Evolutionary conservation across 306 rosid genomes (phyloP), one percentile per base, ranked within the genome.

Genomic region (Mucuna pruriens): DNA sequence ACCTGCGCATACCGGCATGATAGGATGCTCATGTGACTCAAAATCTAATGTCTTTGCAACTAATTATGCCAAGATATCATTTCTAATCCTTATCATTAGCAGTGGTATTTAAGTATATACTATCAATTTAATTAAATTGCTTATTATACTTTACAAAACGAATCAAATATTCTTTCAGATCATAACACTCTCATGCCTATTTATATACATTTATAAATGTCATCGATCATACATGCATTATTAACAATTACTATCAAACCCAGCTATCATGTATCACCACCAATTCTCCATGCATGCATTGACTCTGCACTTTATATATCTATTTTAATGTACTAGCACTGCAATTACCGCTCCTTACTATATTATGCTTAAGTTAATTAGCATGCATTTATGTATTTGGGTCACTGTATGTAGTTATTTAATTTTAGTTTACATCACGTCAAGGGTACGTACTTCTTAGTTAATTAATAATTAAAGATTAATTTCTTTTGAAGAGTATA

Each of bases 21-120:
- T 85, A 85, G 87, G 88, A 85, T 73, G 81, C 76, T 89, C 95
- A 91, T 93, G 90, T 88, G 91, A 84, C 83, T 82, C 77, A 84
- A 90, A 88, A 88, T 87, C 89, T 75, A 84, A 71, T 81, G 85
- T 86, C 88, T 86, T 85, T 84, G 85, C 75, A 62, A 26, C 90
- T 86, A 86, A 93, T 91, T 85, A 93, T 91, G 84, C 40, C 88
- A 77, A 64, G 17, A 31, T 86, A 85, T 83, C 89, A 80, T 79
- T 80, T 81, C 73, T 83, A 78, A 68, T 79, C 58, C 74, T 40
- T 83, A 88, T 90, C 79, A 94, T 94, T 87, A 91, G 91, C 62
- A 91, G 93, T 87, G 89, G 90, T 67, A 87, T 88, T 83, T 63
- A 89, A 90, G 90, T 80, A 76, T 84, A 81, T 84, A 65, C 81